Conservation (phyloP, 768 basidiomycete species). For the Mycena chlorophos region DNA sequence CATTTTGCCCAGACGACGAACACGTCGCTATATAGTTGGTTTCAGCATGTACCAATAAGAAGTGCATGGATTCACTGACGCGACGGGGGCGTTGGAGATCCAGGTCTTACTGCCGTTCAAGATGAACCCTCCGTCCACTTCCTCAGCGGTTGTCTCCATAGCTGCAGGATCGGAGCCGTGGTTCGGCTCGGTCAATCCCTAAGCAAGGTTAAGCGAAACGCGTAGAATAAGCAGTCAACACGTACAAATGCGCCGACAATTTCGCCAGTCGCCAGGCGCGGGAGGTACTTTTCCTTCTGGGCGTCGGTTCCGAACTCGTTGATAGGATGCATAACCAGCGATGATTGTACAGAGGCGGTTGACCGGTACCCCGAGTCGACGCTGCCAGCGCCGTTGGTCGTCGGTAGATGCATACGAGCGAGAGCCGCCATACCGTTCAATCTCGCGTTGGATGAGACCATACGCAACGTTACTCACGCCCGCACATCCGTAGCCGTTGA, state of each 20-base stretch:
- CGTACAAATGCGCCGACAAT: slow-evolving; percentile 90
- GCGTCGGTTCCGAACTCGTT: slow-evolving; percentile 84
- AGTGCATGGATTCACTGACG: slow-evolving; percentile 48
- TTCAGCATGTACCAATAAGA: slow-evolving; percentile 4
- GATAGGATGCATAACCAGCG: slow-evolving; percentile 95
- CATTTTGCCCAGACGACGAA: slow-evolving; percentile 94
- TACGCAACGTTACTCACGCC: slow-evolving; percentile 91
- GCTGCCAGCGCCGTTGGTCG: slow-evolving; percentile 39
- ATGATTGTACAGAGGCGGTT: slow-evolving; percentile 92
- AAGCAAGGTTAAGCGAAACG: slow-evolving; percentile 4
- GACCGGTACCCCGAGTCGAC: slow-evolving; percentile 97
- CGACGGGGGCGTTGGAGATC: slow-evolving; percentile 93
- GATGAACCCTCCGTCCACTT: slow-evolving; percentile 81
- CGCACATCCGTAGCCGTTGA: slow-evolving; percentile 91
- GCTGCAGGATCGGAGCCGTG: slow-evolving; percentile 96
- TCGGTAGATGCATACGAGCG: neutral
- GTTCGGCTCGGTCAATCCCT: slow-evolving; percentile 96
- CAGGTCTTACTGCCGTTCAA: slow-evolving; percentile 94
- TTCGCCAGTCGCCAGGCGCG: slow-evolving; percentile 81
- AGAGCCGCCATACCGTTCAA: slow-evolving; percentile 68
- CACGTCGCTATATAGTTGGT: slow-evolving; percentile 57
- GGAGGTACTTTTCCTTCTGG: slow-evolving; percentile 91
- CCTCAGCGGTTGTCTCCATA: slow-evolving; percentile 93
- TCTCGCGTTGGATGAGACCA: slow-evolving; percentile 89
- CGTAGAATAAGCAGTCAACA: slow-evolving; percentile 17